Evolutionary conservation across 2,329 filamentous ascomycete species (phyloP).

Genomic region (Sporothrix mexicana): DNA sequence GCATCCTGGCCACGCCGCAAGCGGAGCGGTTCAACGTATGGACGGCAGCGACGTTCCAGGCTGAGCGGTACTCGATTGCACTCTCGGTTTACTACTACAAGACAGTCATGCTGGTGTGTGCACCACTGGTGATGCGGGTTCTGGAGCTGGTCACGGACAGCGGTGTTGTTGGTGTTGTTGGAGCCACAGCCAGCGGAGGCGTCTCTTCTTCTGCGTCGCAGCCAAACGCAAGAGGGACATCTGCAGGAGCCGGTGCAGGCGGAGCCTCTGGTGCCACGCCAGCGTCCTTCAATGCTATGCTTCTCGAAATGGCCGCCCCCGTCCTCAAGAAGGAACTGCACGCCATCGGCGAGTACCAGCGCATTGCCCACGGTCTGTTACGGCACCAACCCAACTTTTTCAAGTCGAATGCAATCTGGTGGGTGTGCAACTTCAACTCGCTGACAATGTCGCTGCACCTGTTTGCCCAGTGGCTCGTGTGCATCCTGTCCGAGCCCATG

Average conservation of each 20-base stretch:
- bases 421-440: constrained; percentile 44
- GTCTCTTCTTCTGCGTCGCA: background rate
- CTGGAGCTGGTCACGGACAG: constrained; percentile 31
- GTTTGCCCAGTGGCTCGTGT: constrained; percentile 42
- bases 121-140: constrained; percentile 32
- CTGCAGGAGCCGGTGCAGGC: background rate
- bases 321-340: constrained; percentile 40
- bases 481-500: constrained; percentile 28
- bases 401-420: constrained; percentile 42
- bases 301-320: constrained; percentile 35
- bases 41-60: constrained; percentile 28
- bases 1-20: constrained; percentile 7
- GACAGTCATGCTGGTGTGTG: constrained; percentile 33
- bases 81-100: constrained; percentile 38
- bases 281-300: background rate
- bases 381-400: constrained; percentile 39
- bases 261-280: background rate
- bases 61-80: constrained; percentile 32
- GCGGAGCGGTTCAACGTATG: constrained; percentile 22
- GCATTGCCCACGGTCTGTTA: constrained; percentile 37
- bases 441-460: constrained; percentile 42
- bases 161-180: no score
- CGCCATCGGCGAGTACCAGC: constrained; percentile 38
- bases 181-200: background rate
- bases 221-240: no score